phyloP scores from a whole-genome alignment of 2,329 filamentous ascomycete species.

The Talaromyces atroroseus region DNA sequence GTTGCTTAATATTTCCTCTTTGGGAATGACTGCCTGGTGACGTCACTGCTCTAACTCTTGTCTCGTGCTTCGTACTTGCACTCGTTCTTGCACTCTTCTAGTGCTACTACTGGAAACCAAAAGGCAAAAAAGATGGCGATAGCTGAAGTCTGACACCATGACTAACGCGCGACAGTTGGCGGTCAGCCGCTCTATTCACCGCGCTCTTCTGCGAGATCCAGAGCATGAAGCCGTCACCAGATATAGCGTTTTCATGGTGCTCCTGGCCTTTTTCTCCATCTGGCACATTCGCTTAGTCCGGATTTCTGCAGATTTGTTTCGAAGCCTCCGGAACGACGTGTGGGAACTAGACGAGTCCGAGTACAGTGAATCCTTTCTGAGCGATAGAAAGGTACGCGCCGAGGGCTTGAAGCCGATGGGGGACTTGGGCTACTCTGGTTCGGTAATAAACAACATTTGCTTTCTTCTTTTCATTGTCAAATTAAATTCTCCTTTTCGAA shows the following conservation, averaged over 20 bases:
- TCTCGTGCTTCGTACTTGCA: neutral
- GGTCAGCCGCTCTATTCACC: conserved; percentile 24
- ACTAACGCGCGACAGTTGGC: conserved; percentile 3
- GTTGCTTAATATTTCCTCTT: neutral
- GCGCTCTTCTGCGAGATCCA: conserved; percentile 25
- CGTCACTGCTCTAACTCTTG: conserved; percentile 1
- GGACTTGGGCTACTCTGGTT: conserved; percentile 69
- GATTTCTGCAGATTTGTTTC: conserved; percentile 47
- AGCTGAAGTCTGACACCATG: neutral
- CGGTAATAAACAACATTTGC: conserved; percentile 36
- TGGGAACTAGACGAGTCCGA: conserved; percentile 53
- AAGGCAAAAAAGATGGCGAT: neutral
- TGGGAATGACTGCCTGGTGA: conserved; percentile 14
- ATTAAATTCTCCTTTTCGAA: neutral
- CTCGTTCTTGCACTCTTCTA: neutral
- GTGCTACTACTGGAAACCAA: neutral
- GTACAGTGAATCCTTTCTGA: conserved; percentile 51
- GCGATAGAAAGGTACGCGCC: conserved; percentile 26
- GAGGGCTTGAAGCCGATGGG: conserved; percentile 53
- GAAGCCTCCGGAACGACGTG: conserved; percentile 44
- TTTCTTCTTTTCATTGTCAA: neutral
- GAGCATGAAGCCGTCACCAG: conserved; percentile 18
- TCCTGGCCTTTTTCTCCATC: conserved; percentile 52
- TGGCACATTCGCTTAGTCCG: conserved; percentile 47
- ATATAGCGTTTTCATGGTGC: conserved; percentile 36